Percentiles rank a stretch among this genome's conserved stretches.
Conservation (phyloP, 2,329 filamentous ascomycete genomes). For the Knufia fluminis region DNA sequence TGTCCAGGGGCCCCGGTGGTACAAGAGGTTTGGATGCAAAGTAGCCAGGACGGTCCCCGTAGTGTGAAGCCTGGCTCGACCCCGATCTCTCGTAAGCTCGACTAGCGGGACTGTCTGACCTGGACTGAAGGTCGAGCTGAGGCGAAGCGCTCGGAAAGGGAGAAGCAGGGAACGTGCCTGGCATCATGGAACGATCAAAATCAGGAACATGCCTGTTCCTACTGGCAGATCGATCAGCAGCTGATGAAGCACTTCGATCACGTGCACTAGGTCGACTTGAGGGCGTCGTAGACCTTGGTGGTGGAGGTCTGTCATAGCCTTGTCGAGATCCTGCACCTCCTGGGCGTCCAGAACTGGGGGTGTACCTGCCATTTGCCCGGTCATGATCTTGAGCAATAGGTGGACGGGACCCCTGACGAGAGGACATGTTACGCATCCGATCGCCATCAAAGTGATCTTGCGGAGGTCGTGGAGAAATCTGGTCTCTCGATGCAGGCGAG, state of each 20-base stretch:
- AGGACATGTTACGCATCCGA: constrained; percentile 1
- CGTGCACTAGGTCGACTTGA: constrained; percentile 25
- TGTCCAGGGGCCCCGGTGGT: constrained; percentile 20
- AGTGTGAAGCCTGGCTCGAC: neutral
- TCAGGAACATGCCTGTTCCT: constrained; percentile 42
- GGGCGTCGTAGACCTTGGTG: constrained; percentile 23
- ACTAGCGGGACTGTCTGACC: neutral
- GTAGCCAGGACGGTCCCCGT: constrained; percentile 26
- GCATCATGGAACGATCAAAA: constrained; percentile 27
- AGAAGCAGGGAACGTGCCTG: constrained; percentile 9
- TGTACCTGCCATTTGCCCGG: neutral
- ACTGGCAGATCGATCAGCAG: constrained; percentile 46
- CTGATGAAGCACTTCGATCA: constrained; percentile 48
- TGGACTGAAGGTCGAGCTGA: neutral
- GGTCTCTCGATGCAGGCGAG: constrained; percentile 9
- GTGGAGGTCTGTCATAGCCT: constrained; percentile 1
- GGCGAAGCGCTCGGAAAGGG: constrained; percentile 19
- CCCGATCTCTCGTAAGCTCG: constrained; percentile 5
- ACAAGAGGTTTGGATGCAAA: constrained; percentile 29
- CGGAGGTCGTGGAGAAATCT: neutral
- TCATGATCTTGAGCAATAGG: neutral
- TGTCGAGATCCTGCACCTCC: neutral
- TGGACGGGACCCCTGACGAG: constrained; percentile 3
- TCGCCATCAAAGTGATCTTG: neutral
- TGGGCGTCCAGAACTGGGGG: neutral